Evolutionary conservation across 805 yeast genomes (phyloP).

Genomic region (Tetrapisispora iriomotensis): DNA sequence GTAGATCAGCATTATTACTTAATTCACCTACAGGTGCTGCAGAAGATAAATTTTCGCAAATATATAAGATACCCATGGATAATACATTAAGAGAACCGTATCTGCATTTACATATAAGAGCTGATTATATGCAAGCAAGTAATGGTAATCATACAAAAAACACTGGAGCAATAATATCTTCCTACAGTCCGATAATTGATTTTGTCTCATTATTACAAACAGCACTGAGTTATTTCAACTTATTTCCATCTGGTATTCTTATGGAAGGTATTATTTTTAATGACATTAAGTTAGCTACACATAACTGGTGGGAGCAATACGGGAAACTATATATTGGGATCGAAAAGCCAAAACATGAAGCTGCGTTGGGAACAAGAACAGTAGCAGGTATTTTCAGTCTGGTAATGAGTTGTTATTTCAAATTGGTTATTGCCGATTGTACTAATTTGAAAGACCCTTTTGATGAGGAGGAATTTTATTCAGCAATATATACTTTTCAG

Average conservation of each 20-base stretch:
- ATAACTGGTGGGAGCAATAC: constrained; percentile 72
- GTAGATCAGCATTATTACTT: constrained; percentile 68
- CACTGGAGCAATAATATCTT: neutral
- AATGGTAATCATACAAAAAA: no score
- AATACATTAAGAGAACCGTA: neutral
- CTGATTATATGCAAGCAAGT: neutral
- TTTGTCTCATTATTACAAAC: constrained; percentile 67
- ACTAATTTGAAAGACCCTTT: constrained; percentile 74
- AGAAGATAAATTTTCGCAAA: constrained; percentile 69
- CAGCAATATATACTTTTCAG: constrained; percentile 68
- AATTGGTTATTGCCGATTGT: constrained; percentile 51
- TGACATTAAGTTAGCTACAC: constrained; percentile 61
- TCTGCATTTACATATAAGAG: neutral
- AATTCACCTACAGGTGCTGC: constrained; percentile 67
- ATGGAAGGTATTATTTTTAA: constrained; percentile 84
- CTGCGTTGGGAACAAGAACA: constrained; percentile 52
- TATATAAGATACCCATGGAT: constrained; percentile 48
- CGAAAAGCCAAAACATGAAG: constrained; percentile 34
- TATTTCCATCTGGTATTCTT: constrained; percentile 48
- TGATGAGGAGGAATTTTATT: constrained; percentile 58
- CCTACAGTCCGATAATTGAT: constrained; percentile 57
- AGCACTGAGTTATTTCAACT: constrained; percentile 64
- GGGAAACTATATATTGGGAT: constrained; percentile 36
- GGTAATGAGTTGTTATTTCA: constrained; percentile 53
- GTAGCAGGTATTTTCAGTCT: constrained; percentile 76